These are phyloP conservation scores for Phytophthora pinifolia DNA, from an alignment of 352 stramenopile genomes.

Conservation along the genomic window DNA sequence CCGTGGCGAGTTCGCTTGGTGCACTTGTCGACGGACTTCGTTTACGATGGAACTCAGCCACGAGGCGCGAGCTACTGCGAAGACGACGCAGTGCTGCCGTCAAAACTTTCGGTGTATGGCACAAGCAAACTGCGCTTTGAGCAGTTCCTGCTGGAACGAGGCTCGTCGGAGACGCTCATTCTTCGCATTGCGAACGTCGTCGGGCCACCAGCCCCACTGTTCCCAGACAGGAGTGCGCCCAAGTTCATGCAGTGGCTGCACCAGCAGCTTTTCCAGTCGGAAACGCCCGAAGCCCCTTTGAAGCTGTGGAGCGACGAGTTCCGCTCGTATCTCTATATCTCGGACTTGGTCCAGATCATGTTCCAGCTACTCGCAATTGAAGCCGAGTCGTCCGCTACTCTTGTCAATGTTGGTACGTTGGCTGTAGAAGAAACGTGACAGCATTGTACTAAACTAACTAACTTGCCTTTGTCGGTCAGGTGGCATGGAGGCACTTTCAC, in stretches of 20 bases:
- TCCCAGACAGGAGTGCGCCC: conserved; percentile 30
- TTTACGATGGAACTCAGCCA: conserved; percentile 44
- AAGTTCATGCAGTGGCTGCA: conserved; percentile 78
- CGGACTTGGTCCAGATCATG: conserved; percentile 46
- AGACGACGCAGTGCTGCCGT: conserved; percentile 19
- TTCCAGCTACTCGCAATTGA: conserved; percentile 27
- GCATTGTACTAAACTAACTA: background rate
- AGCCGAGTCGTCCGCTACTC: background rate
- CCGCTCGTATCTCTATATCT: conserved; percentile 60
- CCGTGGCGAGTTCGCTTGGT: conserved; percentile 37
- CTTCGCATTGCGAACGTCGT: conserved; percentile 71
- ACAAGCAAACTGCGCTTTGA: conserved; percentile 57
- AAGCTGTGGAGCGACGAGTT: conserved; percentile 65
- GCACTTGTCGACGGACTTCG: conserved; percentile 76
- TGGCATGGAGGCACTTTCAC: conserved; percentile 45
- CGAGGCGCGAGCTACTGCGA: conserved; percentile 39
- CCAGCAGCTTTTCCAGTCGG: conserved; percentile 33
- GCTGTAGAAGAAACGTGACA: background rate
- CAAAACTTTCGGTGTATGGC: conserved; percentile 45
- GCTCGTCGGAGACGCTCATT: conserved; percentile 22
- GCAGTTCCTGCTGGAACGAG: conserved; percentile 24
- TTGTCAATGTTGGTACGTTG: conserved; percentile 58
- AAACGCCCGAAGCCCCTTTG: conserved; percentile 25
- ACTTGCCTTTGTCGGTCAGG: conserved; percentile 21
- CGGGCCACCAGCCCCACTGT: conserved; percentile 40